Evolutionary conservation across 2,329 filamentous ascomycete genomes (phyloP).

Genomic region (Talaromyces sp.): DNA sequence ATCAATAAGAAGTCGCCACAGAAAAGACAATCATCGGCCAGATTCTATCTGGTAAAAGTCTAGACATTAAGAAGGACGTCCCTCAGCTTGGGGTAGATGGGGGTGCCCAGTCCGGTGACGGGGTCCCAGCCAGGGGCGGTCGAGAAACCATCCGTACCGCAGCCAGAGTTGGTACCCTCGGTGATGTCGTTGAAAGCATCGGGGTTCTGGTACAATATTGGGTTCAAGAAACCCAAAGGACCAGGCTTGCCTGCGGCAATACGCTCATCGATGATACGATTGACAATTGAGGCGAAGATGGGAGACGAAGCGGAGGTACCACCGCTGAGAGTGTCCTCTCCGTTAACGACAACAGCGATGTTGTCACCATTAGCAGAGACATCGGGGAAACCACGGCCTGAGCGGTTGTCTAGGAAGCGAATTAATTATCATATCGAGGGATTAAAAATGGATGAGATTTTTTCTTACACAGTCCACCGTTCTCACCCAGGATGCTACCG

Average conservation of each 20-base stretch:
- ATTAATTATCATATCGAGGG: no score
- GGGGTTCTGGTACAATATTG: conserved; percentile 46
- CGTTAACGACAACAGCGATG: neutral
- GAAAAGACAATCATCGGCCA: neutral
- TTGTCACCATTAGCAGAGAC: conserved; percentile 45
- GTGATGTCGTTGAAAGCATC: conserved; percentile 6
- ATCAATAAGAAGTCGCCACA: neutral
- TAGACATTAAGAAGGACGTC: neutral
- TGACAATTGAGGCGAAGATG: conserved; percentile 52
- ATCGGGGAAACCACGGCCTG: conserved; percentile 58
- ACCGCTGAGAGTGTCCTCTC: neutral
- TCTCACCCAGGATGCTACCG: conserved; percentile 1
- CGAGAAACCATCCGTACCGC: neutral
- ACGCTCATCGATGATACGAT: conserved; percentile 58
- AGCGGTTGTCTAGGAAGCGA: no score
- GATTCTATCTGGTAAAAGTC: neutral
- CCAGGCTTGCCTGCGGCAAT: conserved; percentile 42
- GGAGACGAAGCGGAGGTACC: conserved; percentile 47
- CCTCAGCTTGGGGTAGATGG: conserved; percentile 11
- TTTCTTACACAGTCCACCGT: conserved; percentile 32
- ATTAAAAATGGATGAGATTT: no score
- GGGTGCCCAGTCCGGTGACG: conserved; percentile 26
- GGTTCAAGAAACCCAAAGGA: conserved; percentile 54
- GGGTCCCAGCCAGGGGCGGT: conserved; percentile 23
- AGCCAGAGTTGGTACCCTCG: conserved; percentile 4